Evolutionary conservation across 192 early-diverging fungal species (phyloP).

Genomic region (Jimgerdemannia flammicorona): DNA sequence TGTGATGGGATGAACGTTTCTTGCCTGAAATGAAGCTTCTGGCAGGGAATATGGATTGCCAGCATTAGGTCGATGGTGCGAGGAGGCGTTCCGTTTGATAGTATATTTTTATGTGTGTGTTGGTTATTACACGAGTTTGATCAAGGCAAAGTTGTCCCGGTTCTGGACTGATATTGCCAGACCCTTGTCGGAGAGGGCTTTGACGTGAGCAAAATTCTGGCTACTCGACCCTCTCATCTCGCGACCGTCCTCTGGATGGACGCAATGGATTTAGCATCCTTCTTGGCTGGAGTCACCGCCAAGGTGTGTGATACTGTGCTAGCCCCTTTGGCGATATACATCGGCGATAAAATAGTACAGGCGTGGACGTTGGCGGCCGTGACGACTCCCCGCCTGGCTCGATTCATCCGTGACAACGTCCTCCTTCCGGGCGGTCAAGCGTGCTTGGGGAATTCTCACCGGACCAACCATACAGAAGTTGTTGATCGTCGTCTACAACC

Average conservation of each 20-base stretch:
- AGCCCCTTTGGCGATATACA: background rate
- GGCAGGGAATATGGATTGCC: background rate
- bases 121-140: background rate
- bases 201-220: background rate
- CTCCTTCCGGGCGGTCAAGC: background rate
- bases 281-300: background rate
- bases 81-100: too few species aligned
- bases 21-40: background rate
- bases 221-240: background rate
- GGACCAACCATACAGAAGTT: background rate
- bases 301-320: background rate
- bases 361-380: background rate
- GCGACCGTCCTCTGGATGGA: background rate
- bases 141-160: background rate
- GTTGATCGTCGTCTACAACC: background rate
- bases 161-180: background rate
- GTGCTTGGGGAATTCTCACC: background rate
- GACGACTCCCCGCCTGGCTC: background rate
- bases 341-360: background rate
- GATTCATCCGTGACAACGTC: background rate
- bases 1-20: background rate
- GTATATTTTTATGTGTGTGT: background rate
- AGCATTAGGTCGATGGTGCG: background rate
- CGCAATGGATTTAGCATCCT: background rate
- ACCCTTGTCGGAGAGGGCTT: background rate